These are phyloP conservation scores for Hericium alpestre DNA, from an alignment of 768 basidiomycete genomes.

Conservation along the genomic window DNA sequence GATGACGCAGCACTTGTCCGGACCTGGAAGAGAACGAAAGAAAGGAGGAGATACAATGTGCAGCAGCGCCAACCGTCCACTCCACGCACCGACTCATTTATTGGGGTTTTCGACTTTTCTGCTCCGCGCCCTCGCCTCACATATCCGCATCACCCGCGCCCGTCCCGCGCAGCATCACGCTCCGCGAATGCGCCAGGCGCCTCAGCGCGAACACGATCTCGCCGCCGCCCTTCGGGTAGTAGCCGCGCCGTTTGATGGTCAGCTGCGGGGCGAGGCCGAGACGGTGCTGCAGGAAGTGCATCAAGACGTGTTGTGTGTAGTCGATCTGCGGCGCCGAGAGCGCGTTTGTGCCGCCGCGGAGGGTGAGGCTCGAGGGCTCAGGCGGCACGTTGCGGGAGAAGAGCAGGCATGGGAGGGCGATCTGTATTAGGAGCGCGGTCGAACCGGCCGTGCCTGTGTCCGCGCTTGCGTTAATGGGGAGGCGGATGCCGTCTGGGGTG, in stretches of 20 bases:
- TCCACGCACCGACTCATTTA: neutral
- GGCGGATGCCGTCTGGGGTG: slow-evolving; percentile 34
- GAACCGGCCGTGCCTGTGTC: slow-evolving; percentile 58
- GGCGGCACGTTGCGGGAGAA: slow-evolving; percentile 28
- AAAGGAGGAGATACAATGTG: neutral
- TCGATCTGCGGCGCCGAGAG: slow-evolving; percentile 65
- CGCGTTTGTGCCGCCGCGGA: slow-evolving; percentile 69
- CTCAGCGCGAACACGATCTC: slow-evolving; percentile 36
- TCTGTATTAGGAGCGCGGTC: slow-evolving; percentile 60
- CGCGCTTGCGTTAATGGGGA: slow-evolving; percentile 31
- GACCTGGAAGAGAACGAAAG: neutral
- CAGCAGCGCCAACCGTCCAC: neutral
- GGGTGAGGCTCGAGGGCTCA: slow-evolving; percentile 35
- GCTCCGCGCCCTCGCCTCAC: neutral
- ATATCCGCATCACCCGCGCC: neutral
- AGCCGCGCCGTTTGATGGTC: slow-evolving; percentile 48
- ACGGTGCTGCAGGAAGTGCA: slow-evolving; percentile 57
- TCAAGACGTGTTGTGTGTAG: slow-evolving; percentile 52
- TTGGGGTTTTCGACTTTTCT: neutral
- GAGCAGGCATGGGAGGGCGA: slow-evolving; percentile 57
- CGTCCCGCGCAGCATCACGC: slow-evolving; percentile 28
- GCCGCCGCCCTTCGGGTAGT: slow-evolving; percentile 68
- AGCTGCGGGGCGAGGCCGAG: slow-evolving; percentile 37
- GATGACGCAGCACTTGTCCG: neutral
- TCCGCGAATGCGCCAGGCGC: slow-evolving; percentile 34